Evolutionary conservation across 176 grass and related monocot species (phyloP).

Genomic region (Ananas comosus): DNA sequence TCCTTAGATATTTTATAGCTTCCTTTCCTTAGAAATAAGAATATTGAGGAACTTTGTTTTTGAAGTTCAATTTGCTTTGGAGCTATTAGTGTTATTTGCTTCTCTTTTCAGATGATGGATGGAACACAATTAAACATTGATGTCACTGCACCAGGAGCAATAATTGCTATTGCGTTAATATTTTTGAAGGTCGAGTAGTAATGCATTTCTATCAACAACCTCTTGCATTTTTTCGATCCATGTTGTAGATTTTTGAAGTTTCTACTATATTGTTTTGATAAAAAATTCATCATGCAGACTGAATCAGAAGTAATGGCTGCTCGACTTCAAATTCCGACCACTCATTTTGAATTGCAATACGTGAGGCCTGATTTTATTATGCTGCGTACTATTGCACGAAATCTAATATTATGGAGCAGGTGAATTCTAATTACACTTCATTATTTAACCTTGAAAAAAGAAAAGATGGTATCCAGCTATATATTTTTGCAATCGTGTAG

Average conservation of each 20-base stretch:
- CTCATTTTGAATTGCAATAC: conserved; percentile 85
- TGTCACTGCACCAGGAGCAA: conserved; percentile 90
- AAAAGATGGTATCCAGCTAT: conserved; percentile 6
- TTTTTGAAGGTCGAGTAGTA: conserved; percentile 59
- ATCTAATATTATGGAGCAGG: conserved; percentile 93
- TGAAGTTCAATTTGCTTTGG: not conserved
- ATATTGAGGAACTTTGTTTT: too few species aligned
- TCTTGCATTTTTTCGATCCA: not conserved
- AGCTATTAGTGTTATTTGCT: conserved; percentile 6
- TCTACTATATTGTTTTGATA: conserved; percentile 10
- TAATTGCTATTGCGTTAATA: conserved; percentile 90
- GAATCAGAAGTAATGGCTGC: conserved; percentile 78
- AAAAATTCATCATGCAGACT: conserved; percentile 38
- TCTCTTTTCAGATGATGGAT: conserved; percentile 65
- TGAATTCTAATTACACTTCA: conserved; percentile 30
- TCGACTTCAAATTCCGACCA: conserved; percentile 60
- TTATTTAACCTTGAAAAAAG: not conserved
- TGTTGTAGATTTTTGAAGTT: not conserved
- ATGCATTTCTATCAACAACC: not conserved
- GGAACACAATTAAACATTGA: conserved; percentile 89
- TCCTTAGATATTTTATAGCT: not conserved
- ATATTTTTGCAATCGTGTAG: conserved; percentile 28
- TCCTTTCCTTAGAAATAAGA: not conserved
- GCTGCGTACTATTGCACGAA: conserved; percentile 78
- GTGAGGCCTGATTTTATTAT: conserved; percentile 97